phyloP scores from a whole-genome alignment of 2,329 filamentous ascomycete genomes.

The Plenodomus biglobosus region DNA sequence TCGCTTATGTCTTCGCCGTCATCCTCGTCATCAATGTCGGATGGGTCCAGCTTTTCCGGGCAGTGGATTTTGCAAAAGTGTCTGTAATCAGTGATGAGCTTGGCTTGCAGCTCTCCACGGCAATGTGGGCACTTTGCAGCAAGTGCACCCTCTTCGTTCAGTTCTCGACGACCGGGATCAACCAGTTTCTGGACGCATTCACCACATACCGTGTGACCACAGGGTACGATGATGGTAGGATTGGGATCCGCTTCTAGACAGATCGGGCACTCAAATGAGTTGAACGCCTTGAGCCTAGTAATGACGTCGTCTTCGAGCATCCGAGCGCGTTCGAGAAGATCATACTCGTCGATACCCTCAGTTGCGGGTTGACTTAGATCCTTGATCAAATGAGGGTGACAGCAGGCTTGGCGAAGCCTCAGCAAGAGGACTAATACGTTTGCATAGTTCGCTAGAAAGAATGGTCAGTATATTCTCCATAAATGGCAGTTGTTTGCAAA shows the following conservation, averaged over 20 bases:
- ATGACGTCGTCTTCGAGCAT: constrained; percentile 63
- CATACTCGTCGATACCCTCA: constrained; percentile 54
- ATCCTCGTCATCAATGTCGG: constrained; percentile 15
- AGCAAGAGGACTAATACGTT: constrained; percentile 78
- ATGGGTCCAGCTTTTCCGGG: constrained; percentile 52
- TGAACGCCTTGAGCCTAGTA: constrained; percentile 61
- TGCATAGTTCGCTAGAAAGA: constrained; percentile 64
- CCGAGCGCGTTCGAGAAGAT: constrained; percentile 65
- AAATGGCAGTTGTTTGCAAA: not conserved
- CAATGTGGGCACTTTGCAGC: constrained; percentile 74
- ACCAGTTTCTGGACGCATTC: constrained; percentile 73
- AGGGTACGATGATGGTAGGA: constrained; percentile 77
- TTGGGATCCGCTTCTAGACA: constrained; percentile 77
- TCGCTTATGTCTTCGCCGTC: constrained; percentile 28
- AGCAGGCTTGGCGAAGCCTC: constrained; percentile 78
- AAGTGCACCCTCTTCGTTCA: constrained; percentile 53
- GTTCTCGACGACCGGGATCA: constrained; percentile 59
- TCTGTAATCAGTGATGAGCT: constrained; percentile 71
- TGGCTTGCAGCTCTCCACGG: constrained; percentile 65
- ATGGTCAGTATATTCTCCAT: constrained; percentile 2
- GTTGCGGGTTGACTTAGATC: constrained; percentile 68
- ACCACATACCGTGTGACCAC: constrained; percentile 76
- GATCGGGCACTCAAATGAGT: constrained; percentile 75
- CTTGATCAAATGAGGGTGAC: constrained; percentile 71
- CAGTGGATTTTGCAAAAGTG: constrained; percentile 74